Evolutionary conservation across 2,329 filamentous ascomycete genomes (phyloP).

Genomic region (Pleomassaria siparia): DNA sequence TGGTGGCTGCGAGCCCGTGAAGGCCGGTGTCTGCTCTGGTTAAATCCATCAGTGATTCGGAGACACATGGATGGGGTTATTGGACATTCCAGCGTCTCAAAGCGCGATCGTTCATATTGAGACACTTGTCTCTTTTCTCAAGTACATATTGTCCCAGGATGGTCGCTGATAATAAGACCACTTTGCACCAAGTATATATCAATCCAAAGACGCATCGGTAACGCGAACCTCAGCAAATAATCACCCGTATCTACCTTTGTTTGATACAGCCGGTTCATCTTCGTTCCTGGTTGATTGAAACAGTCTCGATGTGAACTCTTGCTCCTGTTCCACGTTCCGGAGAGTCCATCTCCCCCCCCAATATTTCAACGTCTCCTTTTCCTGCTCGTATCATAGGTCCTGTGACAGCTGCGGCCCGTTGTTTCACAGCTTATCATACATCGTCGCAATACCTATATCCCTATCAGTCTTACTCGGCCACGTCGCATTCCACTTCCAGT

Average conservation of each 20-base stretch:
- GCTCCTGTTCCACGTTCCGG: too few species aligned
- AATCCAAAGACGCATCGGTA: too few species aligned
- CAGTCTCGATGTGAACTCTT: too few species aligned
- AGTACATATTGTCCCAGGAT: background rate
- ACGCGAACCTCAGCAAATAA: too few species aligned
- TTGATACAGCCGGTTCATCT: too few species aligned
- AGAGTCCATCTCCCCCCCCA: background rate
- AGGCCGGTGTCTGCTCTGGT: slow-evolving; percentile 27
- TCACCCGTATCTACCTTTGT: too few species aligned
- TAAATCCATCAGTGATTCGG: slow-evolving; percentile 4
- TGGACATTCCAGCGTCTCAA: background rate
- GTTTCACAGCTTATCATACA: slow-evolving; percentile 46
- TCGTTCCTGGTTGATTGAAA: too few species aligned
- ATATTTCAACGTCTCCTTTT: background rate
- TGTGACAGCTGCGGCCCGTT: slow-evolving; percentile 11
- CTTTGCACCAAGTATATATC: too few species aligned
- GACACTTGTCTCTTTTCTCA: background rate
- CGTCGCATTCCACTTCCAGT: slow-evolving; percentile 45
- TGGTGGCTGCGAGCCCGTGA: slow-evolving; percentile 28
- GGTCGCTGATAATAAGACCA: too few species aligned
- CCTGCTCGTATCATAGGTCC: slow-evolving; percentile 7
- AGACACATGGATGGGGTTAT: background rate
- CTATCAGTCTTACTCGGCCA: slow-evolving; percentile 41
- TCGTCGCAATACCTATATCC: slow-evolving; percentile 33
- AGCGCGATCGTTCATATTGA: background rate